These are phyloP conservation scores for Penicillium parvum DNA, from an alignment of 495 filamentous ascomycete species.

Conservation along the genomic window DNA sequence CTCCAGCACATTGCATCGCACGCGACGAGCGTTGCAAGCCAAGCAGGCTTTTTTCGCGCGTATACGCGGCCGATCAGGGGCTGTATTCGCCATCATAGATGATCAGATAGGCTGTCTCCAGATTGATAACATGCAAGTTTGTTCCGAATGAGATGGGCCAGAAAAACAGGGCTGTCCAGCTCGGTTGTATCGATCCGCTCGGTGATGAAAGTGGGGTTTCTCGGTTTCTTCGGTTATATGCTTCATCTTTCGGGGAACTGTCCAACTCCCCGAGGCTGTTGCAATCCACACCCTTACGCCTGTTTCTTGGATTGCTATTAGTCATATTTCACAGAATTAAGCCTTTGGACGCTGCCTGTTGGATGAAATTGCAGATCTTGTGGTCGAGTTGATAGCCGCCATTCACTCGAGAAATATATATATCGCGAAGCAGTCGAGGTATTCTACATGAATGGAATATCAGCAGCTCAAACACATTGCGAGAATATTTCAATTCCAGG, in stretches of 20 bases:
- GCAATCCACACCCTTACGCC: too few relatives aligned
- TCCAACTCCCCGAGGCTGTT: too few relatives aligned
- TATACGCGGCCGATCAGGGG: conserved; percentile 17
- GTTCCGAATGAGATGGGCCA: neutral
- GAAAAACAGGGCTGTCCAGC: conserved; percentile 1
- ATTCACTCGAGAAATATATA: too few relatives aligned
- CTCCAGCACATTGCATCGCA: conserved; percentile 45
- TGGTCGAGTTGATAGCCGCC: too few relatives aligned
- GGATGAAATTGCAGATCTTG: too few relatives aligned
- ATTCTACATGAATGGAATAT: too few relatives aligned
- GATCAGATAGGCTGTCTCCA: conserved; percentile 15
- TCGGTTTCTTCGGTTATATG: conserved; percentile 26
- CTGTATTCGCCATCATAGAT: conserved; percentile 8
- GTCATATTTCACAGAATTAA: too few relatives aligned
- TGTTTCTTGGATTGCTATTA: neutral
- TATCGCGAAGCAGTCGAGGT: too few relatives aligned
- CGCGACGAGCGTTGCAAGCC: conserved; percentile 43
- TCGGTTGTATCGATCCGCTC: conserved; percentile 9
- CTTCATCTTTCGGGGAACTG: too few relatives aligned
- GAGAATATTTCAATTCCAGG: too few relatives aligned
- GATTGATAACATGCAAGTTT: neutral
- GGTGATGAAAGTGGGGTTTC: conserved; percentile 7
- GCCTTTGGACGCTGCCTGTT: too few relatives aligned
- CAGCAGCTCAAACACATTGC: too few relatives aligned
- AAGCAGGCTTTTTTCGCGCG: conserved; percentile 44